A percentile compares a stretch with the other conserved stretches of the same genome.
phyloP scores from a whole-genome alignment of 139 green algal genomes.

The Auxenochlorella pyrenoidosa region DNA sequence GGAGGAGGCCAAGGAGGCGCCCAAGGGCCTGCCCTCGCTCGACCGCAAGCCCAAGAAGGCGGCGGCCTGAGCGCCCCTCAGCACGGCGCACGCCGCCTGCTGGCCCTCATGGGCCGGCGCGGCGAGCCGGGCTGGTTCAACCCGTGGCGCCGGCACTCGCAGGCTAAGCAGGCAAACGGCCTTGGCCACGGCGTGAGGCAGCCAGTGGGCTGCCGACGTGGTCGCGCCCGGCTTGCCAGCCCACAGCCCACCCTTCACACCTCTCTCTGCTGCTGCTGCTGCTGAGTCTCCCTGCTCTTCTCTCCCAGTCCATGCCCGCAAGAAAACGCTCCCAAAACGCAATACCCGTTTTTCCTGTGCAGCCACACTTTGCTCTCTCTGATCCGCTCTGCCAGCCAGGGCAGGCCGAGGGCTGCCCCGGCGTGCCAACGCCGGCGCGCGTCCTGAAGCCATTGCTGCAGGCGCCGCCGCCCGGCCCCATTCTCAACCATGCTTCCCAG shows the following conservation, averaged over 20 bases:
- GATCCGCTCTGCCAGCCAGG: not conserved
- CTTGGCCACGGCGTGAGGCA: no score
- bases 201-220: no score
- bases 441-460: not conserved
- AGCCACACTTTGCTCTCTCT: not conserved
- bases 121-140: no score
- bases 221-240: no score
- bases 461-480: not conserved
- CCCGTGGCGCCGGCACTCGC: no score
- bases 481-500: not conserved
- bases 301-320: not conserved
- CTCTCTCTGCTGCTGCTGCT: not conserved
- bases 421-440: no score
- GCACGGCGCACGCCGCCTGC: no score
- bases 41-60: conserved; percentile 45
- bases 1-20: conserved; percentile 37
- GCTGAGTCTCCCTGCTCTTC: not conserved
- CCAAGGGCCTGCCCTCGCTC: conserved; percentile 55
- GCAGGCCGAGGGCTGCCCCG: not conserved
- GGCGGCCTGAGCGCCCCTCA: no score
- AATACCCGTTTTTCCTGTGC: not conserved
- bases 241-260: not conserved
- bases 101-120: no score
- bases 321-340: not conserved
- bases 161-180: no score